phyloP scores from a whole-genome alignment of 2,329 filamentous ascomycete species.

The Claviceps fusiformis region DNA sequence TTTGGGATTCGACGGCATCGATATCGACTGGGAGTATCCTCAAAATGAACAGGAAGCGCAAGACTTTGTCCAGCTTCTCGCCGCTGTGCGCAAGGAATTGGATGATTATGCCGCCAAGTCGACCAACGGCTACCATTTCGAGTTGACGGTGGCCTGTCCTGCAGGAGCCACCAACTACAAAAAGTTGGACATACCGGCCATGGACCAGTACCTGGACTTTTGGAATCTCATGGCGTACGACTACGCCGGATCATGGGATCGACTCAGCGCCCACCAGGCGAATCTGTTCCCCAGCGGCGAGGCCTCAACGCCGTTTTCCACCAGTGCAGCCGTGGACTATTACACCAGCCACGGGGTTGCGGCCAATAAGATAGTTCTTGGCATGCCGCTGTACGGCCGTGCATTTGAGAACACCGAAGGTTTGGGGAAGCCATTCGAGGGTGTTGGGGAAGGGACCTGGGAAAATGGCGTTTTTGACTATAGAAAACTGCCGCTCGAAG shows the following conservation, averaged over 20 bases:
- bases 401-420: slow-evolving; percentile 71
- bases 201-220: slow-evolving; percentile 56
- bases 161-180: slow-evolving; percentile 49
- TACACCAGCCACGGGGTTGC: slow-evolving; percentile 56
- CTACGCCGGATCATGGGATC: slow-evolving; percentile 73
- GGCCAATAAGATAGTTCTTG: slow-evolving; percentile 64
- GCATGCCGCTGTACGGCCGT: slow-evolving; percentile 86
- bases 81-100: slow-evolving; percentile 41
- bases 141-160: slow-evolving; percentile 51
- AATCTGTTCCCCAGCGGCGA: slow-evolving; percentile 57
- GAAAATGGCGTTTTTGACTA: slow-evolving; percentile 80
- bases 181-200: slow-evolving; percentile 46
- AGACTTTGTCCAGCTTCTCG: slow-evolving; percentile 45
- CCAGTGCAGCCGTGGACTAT: slow-evolving; percentile 51
- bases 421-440: slow-evolving; percentile 52
- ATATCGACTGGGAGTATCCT: slow-evolving; percentile 59
- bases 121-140: slow-evolving; percentile 37
- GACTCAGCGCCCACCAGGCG: slow-evolving; percentile 58
- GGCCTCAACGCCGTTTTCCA: slow-evolving; percentile 63
- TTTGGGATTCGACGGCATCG: slow-evolving; percentile 62
- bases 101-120: slow-evolving; percentile 39
- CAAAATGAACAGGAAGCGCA: slow-evolving; percentile 38
- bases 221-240: slow-evolving; percentile 86
- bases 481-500: slow-evolving; percentile 64
- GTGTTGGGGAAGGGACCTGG: slow-evolving; percentile 69